A percentile compares a stretch with the other conserved stretches of the same genome.
phyloP scores from a whole-genome alignment of 2,329 filamentous ascomycete genomes.

The Xylariales sp. region DNA sequence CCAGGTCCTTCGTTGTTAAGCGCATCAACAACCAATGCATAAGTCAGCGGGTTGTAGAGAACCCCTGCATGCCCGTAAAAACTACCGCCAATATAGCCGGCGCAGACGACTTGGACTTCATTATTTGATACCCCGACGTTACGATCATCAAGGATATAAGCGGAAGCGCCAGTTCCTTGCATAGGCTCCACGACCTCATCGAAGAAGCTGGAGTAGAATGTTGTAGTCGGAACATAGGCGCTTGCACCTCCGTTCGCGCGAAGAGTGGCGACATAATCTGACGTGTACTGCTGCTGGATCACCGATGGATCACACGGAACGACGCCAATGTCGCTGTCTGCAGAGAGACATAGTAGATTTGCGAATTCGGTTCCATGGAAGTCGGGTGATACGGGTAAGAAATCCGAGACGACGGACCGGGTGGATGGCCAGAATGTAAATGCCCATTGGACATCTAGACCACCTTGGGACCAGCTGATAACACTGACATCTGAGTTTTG shows the following conservation, averaged over 20 bases:
- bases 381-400: conserved; percentile 45
- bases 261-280: conserved; percentile 35
- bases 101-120: conserved; percentile 40
- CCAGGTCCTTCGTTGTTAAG: conserved; percentile 2
- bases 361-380: conserved; percentile 2
- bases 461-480: conserved; percentile 45
- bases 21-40: conserved; percentile 8
- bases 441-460: conserved; percentile 47
- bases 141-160: conserved; percentile 33
- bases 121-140: conserved; percentile 41
- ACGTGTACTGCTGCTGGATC: conserved; percentile 40
- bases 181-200: conserved; percentile 50
- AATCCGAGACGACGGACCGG: conserved; percentile 34
- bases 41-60: conserved; percentile 9
- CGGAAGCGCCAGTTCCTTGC: conserved; percentile 39
- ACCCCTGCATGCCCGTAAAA: conserved; percentile 10
- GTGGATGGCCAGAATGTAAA: conserved; percentile 50
- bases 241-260: conserved; percentile 40
- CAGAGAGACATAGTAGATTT: conserved; percentile 1
- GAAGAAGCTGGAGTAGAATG: conserved; percentile 40
- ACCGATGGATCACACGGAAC: conserved; percentile 35
- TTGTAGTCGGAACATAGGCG: conserved; percentile 51
- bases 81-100: conserved; percentile 31
- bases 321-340: not conserved
- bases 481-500: conserved; percentile 8